Conservation (phyloP, 2,329 filamentous ascomycete species). For the Septoria petroselini region DNA sequence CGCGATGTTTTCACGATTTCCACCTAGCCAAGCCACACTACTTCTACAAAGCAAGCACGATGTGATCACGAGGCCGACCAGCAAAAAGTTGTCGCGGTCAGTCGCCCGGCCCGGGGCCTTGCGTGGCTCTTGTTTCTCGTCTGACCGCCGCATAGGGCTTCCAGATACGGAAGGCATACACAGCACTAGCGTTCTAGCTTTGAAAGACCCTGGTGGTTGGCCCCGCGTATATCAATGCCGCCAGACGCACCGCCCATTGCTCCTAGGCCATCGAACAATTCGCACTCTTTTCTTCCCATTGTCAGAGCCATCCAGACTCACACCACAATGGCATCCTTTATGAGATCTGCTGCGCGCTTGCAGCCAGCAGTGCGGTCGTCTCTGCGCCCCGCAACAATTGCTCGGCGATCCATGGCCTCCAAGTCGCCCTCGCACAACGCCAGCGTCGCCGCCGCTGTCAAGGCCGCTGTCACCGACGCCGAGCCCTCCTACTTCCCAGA, state of each 20-base stretch:
- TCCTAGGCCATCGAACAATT: neutral
- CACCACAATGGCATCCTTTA: constrained; percentile 35
- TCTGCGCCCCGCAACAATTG: constrained; percentile 19
- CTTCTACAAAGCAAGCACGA: too few relatives aligned
- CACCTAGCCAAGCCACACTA: too few relatives aligned
- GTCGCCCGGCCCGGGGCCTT: too few relatives aligned
- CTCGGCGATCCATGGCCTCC: constrained; percentile 33
- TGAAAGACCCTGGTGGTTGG: neutral
- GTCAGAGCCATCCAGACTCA: neutral
- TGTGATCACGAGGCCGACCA: too few relatives aligned
- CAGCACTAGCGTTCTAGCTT: neutral
- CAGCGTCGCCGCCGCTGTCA: constrained; percentile 33
- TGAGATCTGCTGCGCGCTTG: constrained; percentile 35
- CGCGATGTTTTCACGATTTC: too few relatives aligned
- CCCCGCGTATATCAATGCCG: neutral
- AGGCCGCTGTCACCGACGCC: constrained; percentile 27
- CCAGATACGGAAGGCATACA: neutral
- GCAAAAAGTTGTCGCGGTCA: too few relatives aligned
- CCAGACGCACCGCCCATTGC: neutral
- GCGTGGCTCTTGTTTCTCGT: too few relatives aligned
- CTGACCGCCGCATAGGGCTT: neutral
- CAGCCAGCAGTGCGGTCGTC: constrained; percentile 30
- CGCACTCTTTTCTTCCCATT: neutral
- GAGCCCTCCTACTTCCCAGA: constrained; percentile 47
- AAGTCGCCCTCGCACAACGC: constrained; percentile 33